Conservation (phyloP, 2,329 filamentous ascomycete genomes). For the Colletotrichum gigasporum region DNA sequence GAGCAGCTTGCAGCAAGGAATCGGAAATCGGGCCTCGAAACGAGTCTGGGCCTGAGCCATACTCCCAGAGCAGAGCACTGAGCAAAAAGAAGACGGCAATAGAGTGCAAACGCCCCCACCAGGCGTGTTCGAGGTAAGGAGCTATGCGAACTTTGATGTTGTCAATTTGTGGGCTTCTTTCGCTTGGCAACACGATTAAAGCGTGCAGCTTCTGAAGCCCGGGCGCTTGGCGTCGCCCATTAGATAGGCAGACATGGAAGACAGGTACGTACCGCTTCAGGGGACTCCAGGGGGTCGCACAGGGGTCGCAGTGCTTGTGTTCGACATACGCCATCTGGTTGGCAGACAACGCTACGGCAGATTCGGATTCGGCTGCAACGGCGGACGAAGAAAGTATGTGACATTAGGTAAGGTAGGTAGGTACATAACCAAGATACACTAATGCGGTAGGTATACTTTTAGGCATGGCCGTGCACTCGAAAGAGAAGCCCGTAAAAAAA, state of each 20-base stretch:
- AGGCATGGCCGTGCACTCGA: too few relatives aligned
- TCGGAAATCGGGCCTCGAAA: too few relatives aligned
- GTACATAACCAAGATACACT: too few relatives aligned
- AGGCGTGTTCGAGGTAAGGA: conserved; percentile 6
- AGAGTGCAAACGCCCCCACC: not conserved
- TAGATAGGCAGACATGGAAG: not conserved
- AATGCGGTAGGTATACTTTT: too few relatives aligned
- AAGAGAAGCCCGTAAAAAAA: not conserved
- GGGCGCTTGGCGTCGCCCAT: too few relatives aligned
- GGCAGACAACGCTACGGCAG: not conserved
- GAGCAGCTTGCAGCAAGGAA: too few relatives aligned
- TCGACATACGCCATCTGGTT: not conserved
- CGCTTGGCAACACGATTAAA: too few relatives aligned
- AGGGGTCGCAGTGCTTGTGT: conserved; percentile 15
- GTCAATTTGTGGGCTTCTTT: not conserved
- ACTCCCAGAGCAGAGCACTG: too few relatives aligned
- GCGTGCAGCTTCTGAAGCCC: too few relatives aligned
- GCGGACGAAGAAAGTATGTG: not conserved
- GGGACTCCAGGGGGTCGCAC: not conserved
- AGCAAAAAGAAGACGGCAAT: not conserved
- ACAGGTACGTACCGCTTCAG: not conserved
- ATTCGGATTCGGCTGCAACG: not conserved
- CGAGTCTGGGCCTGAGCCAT: too few relatives aligned
- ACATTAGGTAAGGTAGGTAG: too few relatives aligned
- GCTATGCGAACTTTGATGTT: conserved; percentile 1